A percentile compares a stretch with the other conserved stretches of the same genome.
phyloP scores from a whole-genome alignment of 106 monocot genomes.

The Cymbidium sinense region DNA sequence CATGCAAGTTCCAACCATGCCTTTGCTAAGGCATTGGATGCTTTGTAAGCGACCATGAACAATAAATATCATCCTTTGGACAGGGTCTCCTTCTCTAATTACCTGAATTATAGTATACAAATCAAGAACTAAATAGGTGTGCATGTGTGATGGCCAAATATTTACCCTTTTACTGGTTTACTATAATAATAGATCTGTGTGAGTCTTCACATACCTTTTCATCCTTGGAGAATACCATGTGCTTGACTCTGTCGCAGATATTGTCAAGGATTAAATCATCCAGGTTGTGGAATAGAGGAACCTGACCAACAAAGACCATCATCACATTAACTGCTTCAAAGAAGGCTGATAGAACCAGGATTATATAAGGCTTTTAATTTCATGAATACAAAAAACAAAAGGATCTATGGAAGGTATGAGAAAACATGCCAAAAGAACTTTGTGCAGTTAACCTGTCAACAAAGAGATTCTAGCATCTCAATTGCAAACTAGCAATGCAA shows the following conservation, averaged over 20 bases:
- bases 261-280: slow-evolving; percentile 92
- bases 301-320: slow-evolving; percentile 33
- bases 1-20: slow-evolving; percentile 62
- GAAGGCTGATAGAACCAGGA: not conserved
- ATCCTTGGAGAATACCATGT: slow-evolving; percentile 73
- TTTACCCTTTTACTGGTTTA: too few species aligned
- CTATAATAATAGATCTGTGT: too few species aligned
- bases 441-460: too few species aligned
- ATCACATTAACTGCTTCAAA: not conserved
- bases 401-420: not conserved
- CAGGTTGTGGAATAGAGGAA: slow-evolving; percentile 78
- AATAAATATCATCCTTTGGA: slow-evolving; percentile 76
- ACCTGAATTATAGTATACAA: slow-evolving; percentile 27
- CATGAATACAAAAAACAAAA: not conserved
- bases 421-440: not conserved
- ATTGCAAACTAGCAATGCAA: not conserved
- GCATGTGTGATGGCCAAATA: not conserved
- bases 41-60: slow-evolving; percentile 60
- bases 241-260: slow-evolving; percentile 78
- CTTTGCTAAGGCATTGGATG: slow-evolving; percentile 62
- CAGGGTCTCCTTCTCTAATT: slow-evolving; percentile 89
- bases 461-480: not conserved
- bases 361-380: not conserved
- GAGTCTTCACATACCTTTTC: slow-evolving; percentile 53
- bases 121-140: not conserved